Evolutionary conservation across 73 alveolate species (phyloP).

Genomic region (Tetrahymena thermophila): DNA sequence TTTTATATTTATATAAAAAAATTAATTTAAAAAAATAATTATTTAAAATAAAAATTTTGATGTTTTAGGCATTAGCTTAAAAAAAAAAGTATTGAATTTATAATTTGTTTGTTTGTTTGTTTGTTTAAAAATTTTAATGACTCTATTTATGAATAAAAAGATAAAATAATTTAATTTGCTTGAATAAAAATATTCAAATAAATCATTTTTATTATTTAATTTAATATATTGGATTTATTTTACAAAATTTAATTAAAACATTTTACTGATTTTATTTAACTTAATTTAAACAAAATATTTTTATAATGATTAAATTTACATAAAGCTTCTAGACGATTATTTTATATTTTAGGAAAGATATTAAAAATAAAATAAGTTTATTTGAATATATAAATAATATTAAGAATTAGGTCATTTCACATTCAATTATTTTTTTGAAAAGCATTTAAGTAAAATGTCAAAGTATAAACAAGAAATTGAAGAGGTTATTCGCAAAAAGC

Average conservation of each 20-base stretch:
- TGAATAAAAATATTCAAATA: too few species aligned
- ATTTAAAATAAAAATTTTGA: too few species aligned
- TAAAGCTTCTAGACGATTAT: not conserved
- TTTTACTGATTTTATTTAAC: not conserved
- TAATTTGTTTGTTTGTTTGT: too few species aligned
- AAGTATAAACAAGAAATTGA: not conserved
- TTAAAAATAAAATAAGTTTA: not conserved
- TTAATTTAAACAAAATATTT: not conserved
- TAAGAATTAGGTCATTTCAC: not conserved
- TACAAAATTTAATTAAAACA: not conserved
- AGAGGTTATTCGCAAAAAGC: not conserved
- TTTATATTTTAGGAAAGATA: not conserved
- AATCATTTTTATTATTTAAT: too few species aligned
- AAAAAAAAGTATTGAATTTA: too few species aligned
- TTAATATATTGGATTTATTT: too few species aligned
- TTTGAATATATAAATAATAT: not conserved
- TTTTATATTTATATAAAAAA: too few species aligned
- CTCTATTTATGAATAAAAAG: not conserved
- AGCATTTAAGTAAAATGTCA: not conserved
- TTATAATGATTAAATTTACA: not conserved
- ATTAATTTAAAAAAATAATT: too few species aligned
- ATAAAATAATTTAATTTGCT: too few species aligned
- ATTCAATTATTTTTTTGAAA: too few species aligned
- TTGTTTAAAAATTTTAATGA: too few species aligned
- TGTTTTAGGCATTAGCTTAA: too few species aligned